These are phyloP conservation scores for Entomortierella lignicola DNA, from an alignment of 192 early-diverging fungal genomes.

Conservation along the genomic window DNA sequence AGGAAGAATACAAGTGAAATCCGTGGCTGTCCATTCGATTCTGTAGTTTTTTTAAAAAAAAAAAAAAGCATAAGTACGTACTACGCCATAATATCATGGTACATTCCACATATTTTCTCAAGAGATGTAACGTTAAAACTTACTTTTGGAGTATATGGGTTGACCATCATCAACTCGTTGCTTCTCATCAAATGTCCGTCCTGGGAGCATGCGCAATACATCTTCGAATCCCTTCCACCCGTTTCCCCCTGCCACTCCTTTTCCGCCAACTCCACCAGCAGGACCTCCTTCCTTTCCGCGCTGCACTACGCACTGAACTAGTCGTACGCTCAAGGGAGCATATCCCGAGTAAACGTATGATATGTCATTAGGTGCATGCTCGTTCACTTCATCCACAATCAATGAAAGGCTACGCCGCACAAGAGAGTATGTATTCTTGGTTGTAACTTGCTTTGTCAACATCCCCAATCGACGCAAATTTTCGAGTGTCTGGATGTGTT, in stretches of 20 bases:
- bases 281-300: conserved; percentile 38
- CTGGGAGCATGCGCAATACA: conserved; percentile 80
- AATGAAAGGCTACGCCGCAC: conserved; percentile 79
- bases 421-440: conserved; percentile 64
- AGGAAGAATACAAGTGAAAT: conserved; percentile 93
- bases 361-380: conserved; percentile 86
- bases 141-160: conserved; percentile 53
- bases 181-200: conserved; percentile 81
- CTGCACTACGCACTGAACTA: conserved; percentile 79
- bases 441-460: conserved; percentile 61
- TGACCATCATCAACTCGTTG: conserved; percentile 70
- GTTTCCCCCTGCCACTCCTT: conserved; percentile 55
- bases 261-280: conserved; percentile 14
- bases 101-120: too few relatives aligned
- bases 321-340: conserved; percentile 89
- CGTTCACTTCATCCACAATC: conserved; percentile 89
- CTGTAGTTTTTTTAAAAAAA: conserved; percentile 23
- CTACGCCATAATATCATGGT: neutral
- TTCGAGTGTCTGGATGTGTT: conserved; percentile 89
- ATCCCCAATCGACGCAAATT: conserved; percentile 79
- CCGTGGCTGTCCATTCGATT: conserved; percentile 63
- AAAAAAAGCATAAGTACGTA: neutral
- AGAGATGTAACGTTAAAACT: conserved; percentile 21
- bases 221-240: conserved; percentile 95
- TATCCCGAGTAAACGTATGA: conserved; percentile 96